Base-by-base conservation (phyloP, 116 monocot species). In the Iris pallida region DNA sequence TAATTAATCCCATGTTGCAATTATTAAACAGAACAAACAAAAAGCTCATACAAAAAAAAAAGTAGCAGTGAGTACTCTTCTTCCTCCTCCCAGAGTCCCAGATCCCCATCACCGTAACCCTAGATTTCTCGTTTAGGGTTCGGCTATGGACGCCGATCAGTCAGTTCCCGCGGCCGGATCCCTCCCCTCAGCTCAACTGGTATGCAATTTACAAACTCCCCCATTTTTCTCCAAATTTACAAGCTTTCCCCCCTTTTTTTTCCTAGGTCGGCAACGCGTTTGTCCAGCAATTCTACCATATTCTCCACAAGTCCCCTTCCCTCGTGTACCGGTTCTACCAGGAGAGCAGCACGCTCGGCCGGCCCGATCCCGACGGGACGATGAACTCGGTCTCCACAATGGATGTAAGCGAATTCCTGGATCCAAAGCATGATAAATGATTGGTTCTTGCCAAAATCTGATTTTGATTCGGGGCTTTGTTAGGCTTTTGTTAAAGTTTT, bases 201-300 rank as follows among this genome's bases (percentile, higher is more conserved):
- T 87, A 56, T 73, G 20, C n/a, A 53, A 6, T 5, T 13, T 68
- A 17, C 14, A 16, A 68, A 30, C 15, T 47, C 11, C 40, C 52
- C 47, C 18, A 4, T 9, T 45, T 18, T 54, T 64, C 48, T 43
- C 47, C 2, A 7, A 16, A 30, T 54, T 7, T 55, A 6, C 4
- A 15, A 5, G 17, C n/a, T 46, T 1, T 4, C 14, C 54, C 30
- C 10, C 57, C 53, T 55, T 70, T 59, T 5, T 11, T 14, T 40
- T 18, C 12, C 53, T 68, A 96, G 96, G 86, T 96, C 3, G 96
- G 92, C 12, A 85, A 85, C 58, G 87, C 85, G 16, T 96, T 96
- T 64, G 92, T 92, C 20, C 84, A 87, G 57, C 92, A 96, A 71
- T 96, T 89, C 56, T 96, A 89, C 65, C 78, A 79, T 19, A 85